These are phyloP conservation scores for Hanseniaspora meyeri DNA, from an alignment of 805 yeast genomes.

Conservation along the genomic window DNA sequence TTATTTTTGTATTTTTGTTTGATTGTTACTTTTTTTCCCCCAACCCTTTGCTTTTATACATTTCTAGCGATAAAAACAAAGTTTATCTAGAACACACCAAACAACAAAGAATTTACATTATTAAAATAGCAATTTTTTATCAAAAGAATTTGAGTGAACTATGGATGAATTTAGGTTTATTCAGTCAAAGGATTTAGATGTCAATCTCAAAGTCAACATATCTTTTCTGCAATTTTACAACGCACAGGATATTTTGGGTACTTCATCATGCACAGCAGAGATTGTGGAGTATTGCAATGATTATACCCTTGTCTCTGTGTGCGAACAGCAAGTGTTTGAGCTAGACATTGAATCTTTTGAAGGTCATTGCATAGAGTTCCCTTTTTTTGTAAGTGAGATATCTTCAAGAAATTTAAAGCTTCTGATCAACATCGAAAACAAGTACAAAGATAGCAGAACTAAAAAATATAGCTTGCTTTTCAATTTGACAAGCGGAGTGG, in stretches of 20 bases:
- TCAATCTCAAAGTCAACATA: background rate
- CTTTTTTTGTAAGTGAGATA: background rate
- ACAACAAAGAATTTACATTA: background rate
- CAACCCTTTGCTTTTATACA: background rate
- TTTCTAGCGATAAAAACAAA: background rate
- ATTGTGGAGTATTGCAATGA: conserved; percentile 1
- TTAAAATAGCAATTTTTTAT: background rate
- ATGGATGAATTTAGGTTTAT: background rate
- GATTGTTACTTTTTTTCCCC: background rate
- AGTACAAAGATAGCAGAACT: background rate
- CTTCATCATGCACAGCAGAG: background rate
- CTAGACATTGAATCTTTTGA: background rate
- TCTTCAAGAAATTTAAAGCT: conserved; percentile 6
- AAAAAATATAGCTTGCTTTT: background rate
- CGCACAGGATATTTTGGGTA: background rate
- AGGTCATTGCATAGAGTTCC: background rate
- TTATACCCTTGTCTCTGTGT: background rate
- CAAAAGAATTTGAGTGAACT: background rate
- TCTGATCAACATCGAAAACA: background rate
- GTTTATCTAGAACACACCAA: background rate
- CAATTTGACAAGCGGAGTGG: background rate
- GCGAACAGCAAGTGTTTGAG: background rate
- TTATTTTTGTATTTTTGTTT: too few species aligned
- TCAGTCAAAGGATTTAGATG: background rate
- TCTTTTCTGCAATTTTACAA: background rate